Percentiles rank a stretch among this genome's conserved stretches.
These are phyloP conservation scores for Papiliotrema nemorosa DNA, from an alignment of 1,284 basidiomycete species.

Conservation along the genomic window DNA sequence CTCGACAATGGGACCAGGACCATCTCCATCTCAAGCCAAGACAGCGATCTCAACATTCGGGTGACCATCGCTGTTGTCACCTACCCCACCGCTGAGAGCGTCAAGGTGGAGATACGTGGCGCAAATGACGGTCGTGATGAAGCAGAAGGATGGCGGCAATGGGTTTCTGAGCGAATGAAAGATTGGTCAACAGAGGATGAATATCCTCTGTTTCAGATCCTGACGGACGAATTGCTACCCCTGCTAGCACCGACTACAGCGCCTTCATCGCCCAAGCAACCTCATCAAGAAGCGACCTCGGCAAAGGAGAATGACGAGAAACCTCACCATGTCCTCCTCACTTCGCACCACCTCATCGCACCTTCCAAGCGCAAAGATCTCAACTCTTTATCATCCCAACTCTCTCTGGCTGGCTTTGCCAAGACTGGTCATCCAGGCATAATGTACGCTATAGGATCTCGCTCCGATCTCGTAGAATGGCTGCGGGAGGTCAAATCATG, in stretches of 20 bases:
- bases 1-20: constrained; percentile 10
- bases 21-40: constrained; percentile 50
- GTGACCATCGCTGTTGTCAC: constrained; percentile 50
- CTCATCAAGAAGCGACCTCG: background rate
- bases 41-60: constrained; percentile 42
- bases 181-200: constrained; percentile 52
- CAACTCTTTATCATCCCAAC: constrained; percentile 58
- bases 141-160: constrained; percentile 52
- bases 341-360: constrained; percentile 69
- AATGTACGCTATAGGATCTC: constrained; percentile 63
- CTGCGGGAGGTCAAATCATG: constrained; percentile 64
- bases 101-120: constrained; percentile 44
- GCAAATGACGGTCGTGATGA: constrained; percentile 53
- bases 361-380: constrained; percentile 64
- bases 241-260: constrained; percentile 45
- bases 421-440: constrained; percentile 71
- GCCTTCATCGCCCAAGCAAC: background rate
- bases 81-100: constrained; percentile 18
- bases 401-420: constrained; percentile 62
- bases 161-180: constrained; percentile 52
- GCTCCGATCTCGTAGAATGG: constrained; percentile 60
- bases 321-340: constrained; percentile 61
- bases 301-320: constrained; percentile 3
- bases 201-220: constrained; percentile 60
- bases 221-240: constrained; percentile 60